A percentile compares a stretch with the other conserved stretches of the same genome.
Conservation (phyloP, 2,329 filamentous ascomycete species). For the Cytospora piceicola region DNA sequence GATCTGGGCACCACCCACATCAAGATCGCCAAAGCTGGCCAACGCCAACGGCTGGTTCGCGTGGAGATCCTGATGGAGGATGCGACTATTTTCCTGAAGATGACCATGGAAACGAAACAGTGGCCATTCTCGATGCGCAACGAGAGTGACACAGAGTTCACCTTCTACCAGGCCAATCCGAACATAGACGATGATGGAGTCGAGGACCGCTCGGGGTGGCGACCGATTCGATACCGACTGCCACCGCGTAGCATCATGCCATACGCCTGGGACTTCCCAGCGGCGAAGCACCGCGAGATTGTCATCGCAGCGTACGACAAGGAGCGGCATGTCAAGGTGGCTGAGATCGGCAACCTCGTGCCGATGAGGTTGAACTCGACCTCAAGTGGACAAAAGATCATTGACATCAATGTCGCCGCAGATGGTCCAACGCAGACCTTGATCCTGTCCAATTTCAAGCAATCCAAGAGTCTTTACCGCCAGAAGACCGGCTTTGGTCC, state of each 20-base stretch:
- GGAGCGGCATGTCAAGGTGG: conserved; percentile 89
- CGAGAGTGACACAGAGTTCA: conserved; percentile 94
- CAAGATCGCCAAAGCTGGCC: conserved; percentile 88
- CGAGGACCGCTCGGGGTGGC: conserved; percentile 85
- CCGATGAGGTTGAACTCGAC: conserved; percentile 84
- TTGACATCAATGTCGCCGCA: conserved; percentile 95
- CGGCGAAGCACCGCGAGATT: conserved; percentile 93
- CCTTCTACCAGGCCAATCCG: conserved; percentile 94
- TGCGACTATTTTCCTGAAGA: conserved; percentile 89
- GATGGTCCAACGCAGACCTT: conserved; percentile 94
- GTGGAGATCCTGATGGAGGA: conserved; percentile 91
- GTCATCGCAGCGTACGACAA: conserved; percentile 78
- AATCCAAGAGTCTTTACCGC: conserved; percentile 86
- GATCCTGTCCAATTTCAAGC: conserved; percentile 91
- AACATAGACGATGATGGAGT: conserved; percentile 89
- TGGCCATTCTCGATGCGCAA: conserved; percentile 99
- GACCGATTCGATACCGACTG: conserved; percentile 87
- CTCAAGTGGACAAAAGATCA: conserved; percentile 77
- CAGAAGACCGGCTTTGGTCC: conserved; percentile 59
- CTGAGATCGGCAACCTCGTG: conserved; percentile 94
- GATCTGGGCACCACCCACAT: conserved; percentile 91
- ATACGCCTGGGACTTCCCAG: conserved; percentile 98
- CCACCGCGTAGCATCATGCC: conserved; percentile 98
- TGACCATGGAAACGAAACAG: conserved; percentile 88
- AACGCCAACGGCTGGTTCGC: conserved; percentile 84